phyloP scores from a whole-genome alignment of 23 red algal species.

The Chondrus crispus region DNA sequence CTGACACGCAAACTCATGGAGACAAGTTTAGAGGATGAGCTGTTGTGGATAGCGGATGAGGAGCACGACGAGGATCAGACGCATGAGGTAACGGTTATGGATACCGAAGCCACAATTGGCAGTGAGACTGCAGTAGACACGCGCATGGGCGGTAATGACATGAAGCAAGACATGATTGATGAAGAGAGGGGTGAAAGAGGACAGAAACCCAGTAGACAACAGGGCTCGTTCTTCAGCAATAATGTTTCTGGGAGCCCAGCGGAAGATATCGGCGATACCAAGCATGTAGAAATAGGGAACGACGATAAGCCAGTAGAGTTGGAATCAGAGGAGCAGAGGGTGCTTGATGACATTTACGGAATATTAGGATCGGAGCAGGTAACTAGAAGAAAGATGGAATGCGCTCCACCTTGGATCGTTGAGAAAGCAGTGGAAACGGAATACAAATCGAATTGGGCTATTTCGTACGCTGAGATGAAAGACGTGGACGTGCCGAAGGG shows the following conservation, averaged over 20 bases:
- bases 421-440: not conserved
- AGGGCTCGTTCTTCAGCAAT: constrained; percentile 20
- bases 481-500: not conserved
- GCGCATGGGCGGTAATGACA: too few relatives aligned
- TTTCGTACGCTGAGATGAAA: not conserved
- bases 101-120: too few relatives aligned
- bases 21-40: not conserved
- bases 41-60: too few relatives aligned
- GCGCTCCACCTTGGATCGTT: not conserved
- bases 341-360: not conserved
- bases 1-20: not conserved
- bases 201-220: too few relatives aligned
- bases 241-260: not conserved
- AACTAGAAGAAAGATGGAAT: constrained; percentile 3
- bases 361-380: not conserved
- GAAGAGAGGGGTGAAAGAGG: too few relatives aligned
- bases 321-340: not conserved
- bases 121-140: too few relatives aligned
- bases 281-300: too few relatives aligned
- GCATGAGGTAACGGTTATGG: too few relatives aligned
- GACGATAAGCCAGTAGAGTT: too few relatives aligned
- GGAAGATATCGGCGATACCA: not conserved
- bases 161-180: too few relatives aligned
- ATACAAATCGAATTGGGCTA: not conserved
- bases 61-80: too few relatives aligned